Percentiles rank a stretch among this genome's conserved stretches.
These are phyloP conservation scores for Gloeopeniophorella convolvens DNA, from an alignment of 768 basidiomycete genomes.

Conservation along the genomic window DNA sequence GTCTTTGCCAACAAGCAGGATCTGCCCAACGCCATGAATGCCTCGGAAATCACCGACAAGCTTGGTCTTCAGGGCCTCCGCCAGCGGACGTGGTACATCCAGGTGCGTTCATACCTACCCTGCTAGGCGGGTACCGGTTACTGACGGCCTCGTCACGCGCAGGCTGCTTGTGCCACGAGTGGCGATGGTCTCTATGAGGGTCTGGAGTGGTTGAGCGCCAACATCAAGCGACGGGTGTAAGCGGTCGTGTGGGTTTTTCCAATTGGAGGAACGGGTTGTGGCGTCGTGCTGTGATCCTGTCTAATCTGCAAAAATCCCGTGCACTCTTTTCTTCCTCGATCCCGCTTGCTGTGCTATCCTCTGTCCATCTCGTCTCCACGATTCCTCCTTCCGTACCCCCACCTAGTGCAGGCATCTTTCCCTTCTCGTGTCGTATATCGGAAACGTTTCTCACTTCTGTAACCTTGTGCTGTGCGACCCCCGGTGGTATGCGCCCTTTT, in stretches of 20 bases:
- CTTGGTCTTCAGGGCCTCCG: slow-evolving; percentile 96
- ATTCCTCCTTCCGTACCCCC: background rate
- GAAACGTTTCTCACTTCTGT: slow-evolving; percentile 18
- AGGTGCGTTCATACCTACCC: slow-evolving; percentile 44
- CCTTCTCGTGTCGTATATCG: slow-evolving; percentile 15
- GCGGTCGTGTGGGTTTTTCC: slow-evolving; percentile 26
- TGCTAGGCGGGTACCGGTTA: slow-evolving; percentile 14
- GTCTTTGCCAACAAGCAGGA: slow-evolving; percentile 99
- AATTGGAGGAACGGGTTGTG: slow-evolving; percentile 35
- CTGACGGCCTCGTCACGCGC: slow-evolving; percentile 11
- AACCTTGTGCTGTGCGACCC: slow-evolving; percentile 9
- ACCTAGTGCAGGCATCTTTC: slow-evolving; percentile 15
- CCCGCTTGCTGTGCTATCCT: slow-evolving; percentile 26
- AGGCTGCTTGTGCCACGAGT: slow-evolving; percentile 98
- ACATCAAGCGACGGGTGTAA: slow-evolving; percentile 83
- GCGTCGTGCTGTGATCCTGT: slow-evolving; percentile 54
- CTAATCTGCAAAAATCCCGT: slow-evolving; percentile 32
- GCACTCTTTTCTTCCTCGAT: slow-evolving; percentile 20
- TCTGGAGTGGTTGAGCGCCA: slow-evolving; percentile 91
- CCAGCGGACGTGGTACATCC: slow-evolving; percentile 97
- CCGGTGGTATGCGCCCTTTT: slow-evolving; percentile 8
- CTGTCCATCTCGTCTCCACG: slow-evolving; percentile 11
- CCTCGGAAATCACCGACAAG: slow-evolving; percentile 98
- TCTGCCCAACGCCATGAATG: slow-evolving; percentile 99
- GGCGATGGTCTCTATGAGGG: slow-evolving; percentile 99